phyloP scores from a whole-genome alignment of 192 early-diverging fungal genomes.

The Helicostylum pulchrum region DNA sequence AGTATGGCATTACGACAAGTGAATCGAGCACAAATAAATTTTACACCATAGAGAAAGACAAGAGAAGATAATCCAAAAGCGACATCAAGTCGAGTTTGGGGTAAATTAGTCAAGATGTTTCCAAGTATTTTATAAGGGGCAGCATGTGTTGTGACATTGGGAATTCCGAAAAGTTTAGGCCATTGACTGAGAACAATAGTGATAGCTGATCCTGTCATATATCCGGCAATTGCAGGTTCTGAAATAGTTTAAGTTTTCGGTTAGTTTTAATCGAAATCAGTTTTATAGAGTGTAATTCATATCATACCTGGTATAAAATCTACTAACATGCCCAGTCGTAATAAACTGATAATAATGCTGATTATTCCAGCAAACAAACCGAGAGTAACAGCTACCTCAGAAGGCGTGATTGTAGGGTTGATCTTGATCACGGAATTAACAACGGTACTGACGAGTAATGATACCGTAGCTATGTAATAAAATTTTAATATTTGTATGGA shows the following conservation, averaged over 20 bases:
- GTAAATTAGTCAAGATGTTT: conserved; percentile 41
- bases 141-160: conserved; percentile 63
- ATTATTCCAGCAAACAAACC: conserved; percentile 53
- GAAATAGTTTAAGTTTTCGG: conserved; percentile 17
- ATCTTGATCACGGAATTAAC: conserved; percentile 25
- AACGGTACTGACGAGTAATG: conserved; percentile 68
- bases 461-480: conserved; percentile 57
- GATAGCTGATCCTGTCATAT: conserved; percentile 80
- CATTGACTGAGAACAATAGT: conserved; percentile 77
- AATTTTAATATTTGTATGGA: background rate
- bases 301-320: conserved; percentile 72
- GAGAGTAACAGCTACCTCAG: conserved; percentile 64
- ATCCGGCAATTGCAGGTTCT: conserved; percentile 78
- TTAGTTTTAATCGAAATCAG: background rate
- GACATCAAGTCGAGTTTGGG: conserved; percentile 49
- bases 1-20: conserved; percentile 36
- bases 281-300: background rate
- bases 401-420: conserved; percentile 40
- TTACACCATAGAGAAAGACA: conserved; percentile 37
- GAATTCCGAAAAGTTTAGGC: conserved; percentile 75
- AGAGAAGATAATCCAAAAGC: conserved; percentile 53
- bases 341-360: conserved; percentile 64
- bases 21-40: conserved; percentile 32
- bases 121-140: conserved; percentile 50
- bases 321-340: conserved; percentile 81